phyloP scores from a whole-genome alignment of 169 alveolate species.

The Perkinsus olseni region DNA sequence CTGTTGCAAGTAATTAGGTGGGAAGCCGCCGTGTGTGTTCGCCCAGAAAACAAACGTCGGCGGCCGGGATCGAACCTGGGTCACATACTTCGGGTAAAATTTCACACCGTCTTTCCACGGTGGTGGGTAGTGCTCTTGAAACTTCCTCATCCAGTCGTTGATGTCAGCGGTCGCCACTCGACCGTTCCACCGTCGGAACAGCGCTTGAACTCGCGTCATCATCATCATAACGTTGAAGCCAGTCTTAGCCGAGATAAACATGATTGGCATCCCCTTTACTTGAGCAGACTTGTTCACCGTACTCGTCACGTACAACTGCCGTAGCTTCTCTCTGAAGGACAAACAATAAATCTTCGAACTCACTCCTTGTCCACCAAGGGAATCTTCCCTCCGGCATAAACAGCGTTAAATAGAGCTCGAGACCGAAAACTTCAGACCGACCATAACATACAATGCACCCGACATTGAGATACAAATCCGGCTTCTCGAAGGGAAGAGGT shows the following conservation, averaged over 20 bases:
- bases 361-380: background rate
- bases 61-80: slow-evolving; percentile 42
- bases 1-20: slow-evolving; percentile 54
- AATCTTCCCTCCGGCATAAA: too few species aligned
- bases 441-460: too few species aligned
- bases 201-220: background rate
- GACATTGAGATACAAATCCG: too few species aligned
- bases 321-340: background rate
- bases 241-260: slow-evolving; percentile 29
- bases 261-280: slow-evolving; percentile 34
- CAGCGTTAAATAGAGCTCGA: too few species aligned
- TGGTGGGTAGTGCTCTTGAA: slow-evolving; percentile 48
- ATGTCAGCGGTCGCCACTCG: slow-evolving; percentile 33
- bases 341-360: background rate
- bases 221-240: slow-evolving; percentile 31
- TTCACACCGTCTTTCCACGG: slow-evolving; percentile 68
- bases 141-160: slow-evolving; percentile 25
- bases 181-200: slow-evolving; percentile 29
- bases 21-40: slow-evolving; percentile 49
- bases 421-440: too few species aligned
- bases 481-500: too few species aligned
- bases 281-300: slow-evolving; percentile 7
- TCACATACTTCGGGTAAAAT: slow-evolving; percentile 49
- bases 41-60: slow-evolving; percentile 68
- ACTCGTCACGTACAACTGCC: background rate